Evolutionary conservation across 208 protist genomes (phyloP).

Genomic region (Crithidia thermophila): DNA sequence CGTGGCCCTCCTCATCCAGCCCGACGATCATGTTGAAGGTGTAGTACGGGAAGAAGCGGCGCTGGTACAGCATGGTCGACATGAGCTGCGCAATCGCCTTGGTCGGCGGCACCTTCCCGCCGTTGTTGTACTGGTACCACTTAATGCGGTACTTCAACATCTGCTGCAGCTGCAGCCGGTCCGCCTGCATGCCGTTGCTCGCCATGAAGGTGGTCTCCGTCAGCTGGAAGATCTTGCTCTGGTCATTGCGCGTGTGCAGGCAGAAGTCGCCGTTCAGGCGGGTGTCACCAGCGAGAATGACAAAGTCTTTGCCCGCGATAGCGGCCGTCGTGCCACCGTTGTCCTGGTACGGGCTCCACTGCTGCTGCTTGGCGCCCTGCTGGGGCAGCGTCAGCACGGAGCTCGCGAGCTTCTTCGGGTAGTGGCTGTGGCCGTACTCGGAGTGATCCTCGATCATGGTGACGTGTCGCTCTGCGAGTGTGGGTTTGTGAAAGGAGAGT

Average conservation of each 20-base stretch:
- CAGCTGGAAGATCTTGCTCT: slow-evolving; percentile 95
- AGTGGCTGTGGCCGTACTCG: slow-evolving; percentile 75
- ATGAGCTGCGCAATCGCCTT: slow-evolving; percentile 96
- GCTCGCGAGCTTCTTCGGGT: slow-evolving; percentile 74
- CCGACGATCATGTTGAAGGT: slow-evolving; percentile 99
- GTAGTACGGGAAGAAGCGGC: slow-evolving; percentile 99
- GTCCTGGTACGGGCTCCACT: slow-evolving; percentile 94
- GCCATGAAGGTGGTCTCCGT: slow-evolving; percentile 94
- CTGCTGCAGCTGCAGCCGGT: slow-evolving; percentile 96
- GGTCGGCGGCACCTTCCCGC: slow-evolving; percentile 90
- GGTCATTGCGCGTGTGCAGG: slow-evolving; percentile 94
- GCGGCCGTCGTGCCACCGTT: slow-evolving; percentile 96
- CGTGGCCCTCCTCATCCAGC: slow-evolving; percentile 94
- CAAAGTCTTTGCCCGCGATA: slow-evolving; percentile 97
- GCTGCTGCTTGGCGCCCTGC: slow-evolving; percentile 67
- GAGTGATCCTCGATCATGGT: slow-evolving; percentile 84
- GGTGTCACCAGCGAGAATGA: slow-evolving; percentile 98
- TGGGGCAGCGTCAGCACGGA: slow-evolving; percentile 73
- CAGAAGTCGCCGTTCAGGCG: slow-evolving; percentile 97
- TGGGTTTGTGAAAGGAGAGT: not conserved
- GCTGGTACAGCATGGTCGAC: slow-evolving; percentile 97
- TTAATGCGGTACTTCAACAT: slow-evolving; percentile 92
- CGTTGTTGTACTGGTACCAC: slow-evolving; percentile 96
- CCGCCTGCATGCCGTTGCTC: slow-evolving; percentile 97
- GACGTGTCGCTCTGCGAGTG: not conserved